These are phyloP conservation scores for Wickerhamiella pararugosa DNA, from an alignment of 1,139 yeast species.

Conservation along the genomic window DNA sequence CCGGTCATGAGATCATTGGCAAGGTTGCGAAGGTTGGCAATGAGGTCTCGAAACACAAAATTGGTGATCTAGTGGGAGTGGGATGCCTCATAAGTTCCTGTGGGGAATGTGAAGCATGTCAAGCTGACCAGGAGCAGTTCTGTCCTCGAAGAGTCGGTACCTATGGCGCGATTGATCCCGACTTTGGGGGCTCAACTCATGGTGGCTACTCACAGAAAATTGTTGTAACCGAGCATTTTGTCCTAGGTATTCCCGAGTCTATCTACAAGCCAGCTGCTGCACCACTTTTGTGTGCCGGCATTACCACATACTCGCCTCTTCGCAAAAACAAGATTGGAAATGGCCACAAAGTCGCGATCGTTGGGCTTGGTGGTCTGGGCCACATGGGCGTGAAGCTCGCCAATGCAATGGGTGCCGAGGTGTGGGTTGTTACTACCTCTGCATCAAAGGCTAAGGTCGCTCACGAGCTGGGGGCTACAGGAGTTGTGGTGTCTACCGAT, in stretches of 20 bases:
- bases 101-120: slow-evolving; percentile 59
- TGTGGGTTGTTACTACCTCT: slow-evolving; percentile 34
- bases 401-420: slow-evolving; percentile 38
- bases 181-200: slow-evolving; percentile 22
- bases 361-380: slow-evolving; percentile 53
- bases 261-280: slow-evolving; percentile 38
- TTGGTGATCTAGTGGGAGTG: slow-evolving; percentile 69
- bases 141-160: slow-evolving; percentile 60
- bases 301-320: slow-evolving; percentile 45
- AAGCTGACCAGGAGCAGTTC: slow-evolving; percentile 50
- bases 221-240: slow-evolving; percentile 39
- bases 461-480: slow-evolving; percentile 29
- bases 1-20: slow-evolving; percentile 87
- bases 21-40: slow-evolving; percentile 60
- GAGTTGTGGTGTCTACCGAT: slow-evolving; percentile 4
- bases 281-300: slow-evolving; percentile 53
- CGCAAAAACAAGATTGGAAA: background rate
- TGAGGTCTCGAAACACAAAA: slow-evolving; percentile 51
- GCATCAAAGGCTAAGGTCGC: slow-evolving; percentile 33
- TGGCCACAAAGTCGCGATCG: slow-evolving; percentile 36
- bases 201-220: slow-evolving; percentile 52
- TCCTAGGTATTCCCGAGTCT: slow-evolving; percentile 36
- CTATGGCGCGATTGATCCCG: slow-evolving; percentile 44
- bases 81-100: slow-evolving; percentile 64
- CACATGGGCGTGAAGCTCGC: slow-evolving; percentile 39